Percentiles rank a stretch among this genome's conserved stretches.
Conservation (phyloP, 2,329 filamentous ascomycete species). For the Periconia macrospinosa region DNA sequence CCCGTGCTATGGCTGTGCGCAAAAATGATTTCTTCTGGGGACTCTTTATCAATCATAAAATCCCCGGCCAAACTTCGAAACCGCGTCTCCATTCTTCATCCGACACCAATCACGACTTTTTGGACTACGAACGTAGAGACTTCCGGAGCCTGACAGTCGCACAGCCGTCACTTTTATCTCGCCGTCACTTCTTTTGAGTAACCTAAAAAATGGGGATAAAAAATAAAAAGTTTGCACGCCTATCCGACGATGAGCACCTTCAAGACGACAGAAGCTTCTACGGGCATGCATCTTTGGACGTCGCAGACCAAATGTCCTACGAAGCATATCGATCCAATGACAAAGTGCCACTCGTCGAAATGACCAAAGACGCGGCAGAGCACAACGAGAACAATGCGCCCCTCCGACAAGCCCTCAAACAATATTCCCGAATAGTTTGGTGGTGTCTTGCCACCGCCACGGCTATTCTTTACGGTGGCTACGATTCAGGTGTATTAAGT, state of each 20-base stretch:
- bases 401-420: constrained; percentile 10
- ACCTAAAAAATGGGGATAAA: background rate
- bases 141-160: too few relatives aligned
- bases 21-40: too few relatives aligned
- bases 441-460: constrained; percentile 14
- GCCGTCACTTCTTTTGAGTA: background rate
- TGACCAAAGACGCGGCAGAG: background rate
- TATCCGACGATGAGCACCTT: background rate
- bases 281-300: background rate
- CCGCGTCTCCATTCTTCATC: too few relatives aligned
- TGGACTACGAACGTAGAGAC: too few relatives aligned
- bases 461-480: constrained; percentile 14
- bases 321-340: background rate
- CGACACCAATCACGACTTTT: too few relatives aligned
- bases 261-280: background rate
- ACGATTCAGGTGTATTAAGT: constrained; percentile 33
- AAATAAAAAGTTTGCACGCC: background rate
- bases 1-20: too few relatives aligned
- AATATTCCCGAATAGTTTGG: constrained; percentile 13
- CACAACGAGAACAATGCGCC: constrained; percentile 3
- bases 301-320: background rate
- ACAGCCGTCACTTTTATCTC: too few relatives aligned
- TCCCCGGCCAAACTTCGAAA: too few relatives aligned
- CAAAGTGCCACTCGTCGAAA: background rate
- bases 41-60: too few relatives aligned